Percentiles rank a stretch among this genome's conserved stretches.
Conservation (phyloP, 768 basidiomycete genomes). For the Hortiboletus flavorubellus region DNA sequence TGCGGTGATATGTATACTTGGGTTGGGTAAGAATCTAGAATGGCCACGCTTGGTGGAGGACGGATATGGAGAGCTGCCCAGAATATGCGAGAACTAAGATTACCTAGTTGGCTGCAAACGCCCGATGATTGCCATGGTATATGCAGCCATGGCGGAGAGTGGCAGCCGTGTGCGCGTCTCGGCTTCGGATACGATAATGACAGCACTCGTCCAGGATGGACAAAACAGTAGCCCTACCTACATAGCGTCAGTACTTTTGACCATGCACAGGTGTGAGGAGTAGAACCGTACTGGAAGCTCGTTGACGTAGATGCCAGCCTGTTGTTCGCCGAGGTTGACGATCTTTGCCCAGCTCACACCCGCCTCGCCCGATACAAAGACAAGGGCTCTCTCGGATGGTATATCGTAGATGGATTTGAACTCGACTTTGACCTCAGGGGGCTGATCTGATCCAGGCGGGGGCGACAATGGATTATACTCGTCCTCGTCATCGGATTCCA, state of each 20-base stretch:
- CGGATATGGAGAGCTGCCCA: neutral
- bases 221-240: constrained; percentile 52
- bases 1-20: constrained; percentile 43
- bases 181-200: constrained; percentile 52
- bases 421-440: constrained; percentile 30
- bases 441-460: constrained; percentile 7
- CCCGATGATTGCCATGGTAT: constrained; percentile 42
- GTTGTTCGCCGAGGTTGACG: constrained; percentile 50
- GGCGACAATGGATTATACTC: constrained; percentile 45
- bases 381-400: constrained; percentile 29
- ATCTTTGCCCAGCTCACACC: constrained; percentile 51
- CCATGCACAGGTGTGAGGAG: neutral
- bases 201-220: constrained; percentile 46
- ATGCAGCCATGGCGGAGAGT: constrained; percentile 46
- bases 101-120: constrained; percentile 47
- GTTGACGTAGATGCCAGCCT: constrained; percentile 44
- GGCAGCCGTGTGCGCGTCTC: constrained; percentile 43
- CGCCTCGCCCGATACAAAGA: constrained; percentile 47
- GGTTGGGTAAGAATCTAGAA: constrained; percentile 53
- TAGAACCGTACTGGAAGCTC: constrained; percentile 39
- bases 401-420: constrained; percentile 35
- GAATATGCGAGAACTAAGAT: neutral
- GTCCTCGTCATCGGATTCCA: constrained; percentile 71
- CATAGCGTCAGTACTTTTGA: neutral
- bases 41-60: constrained; percentile 36